Evolutionary conservation across 108 stramenopile genomes (phyloP).

Genomic region (Cyclotella kingstonii): DNA sequence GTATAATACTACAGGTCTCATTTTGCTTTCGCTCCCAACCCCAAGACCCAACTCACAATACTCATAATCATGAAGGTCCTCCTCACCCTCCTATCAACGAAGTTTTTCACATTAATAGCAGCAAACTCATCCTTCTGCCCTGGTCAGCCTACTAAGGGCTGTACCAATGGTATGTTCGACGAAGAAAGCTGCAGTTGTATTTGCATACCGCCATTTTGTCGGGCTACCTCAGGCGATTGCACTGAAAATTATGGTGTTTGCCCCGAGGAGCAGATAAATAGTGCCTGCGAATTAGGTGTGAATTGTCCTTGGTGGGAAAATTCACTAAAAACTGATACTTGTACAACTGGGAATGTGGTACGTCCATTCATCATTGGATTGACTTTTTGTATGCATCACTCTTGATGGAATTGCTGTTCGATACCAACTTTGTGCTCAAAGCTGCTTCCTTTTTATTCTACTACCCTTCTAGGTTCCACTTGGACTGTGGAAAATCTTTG

Average conservation of each 20-base stretch:
- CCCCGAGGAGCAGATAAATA: not conserved
- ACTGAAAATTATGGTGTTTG: not conserved
- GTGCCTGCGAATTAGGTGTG: not conserved
- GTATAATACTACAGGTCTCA: no score
- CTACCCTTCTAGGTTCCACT: conserved; percentile 8
- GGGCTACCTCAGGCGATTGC: conserved; percentile 15
- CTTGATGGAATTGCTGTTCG: not conserved
- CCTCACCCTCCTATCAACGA: not conserved
- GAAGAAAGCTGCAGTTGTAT: conserved; percentile 10
- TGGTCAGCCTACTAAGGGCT: conserved; percentile 15
- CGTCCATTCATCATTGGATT: not conserved
- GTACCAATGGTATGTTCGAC: conserved; percentile 26
- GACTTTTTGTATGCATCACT: not conserved
- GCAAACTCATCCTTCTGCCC: conserved; percentile 6
- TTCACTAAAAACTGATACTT: conserved; percentile 2
- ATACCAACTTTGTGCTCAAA: not conserved
- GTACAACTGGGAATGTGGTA: conserved; percentile 4
- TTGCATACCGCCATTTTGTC: conserved; percentile 28
- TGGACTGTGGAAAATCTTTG: conserved; percentile 15
- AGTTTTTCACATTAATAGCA: not conserved
- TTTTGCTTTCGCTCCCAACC: no score
- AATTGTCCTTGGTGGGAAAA: conserved; percentile 18
- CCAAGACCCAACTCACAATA: no score
- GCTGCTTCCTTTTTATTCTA: not conserved
- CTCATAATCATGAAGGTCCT: not conserved